Evolutionary conservation across 306 rosid species (phyloP).

Genomic region (Trichosanthes cucumerina): DNA sequence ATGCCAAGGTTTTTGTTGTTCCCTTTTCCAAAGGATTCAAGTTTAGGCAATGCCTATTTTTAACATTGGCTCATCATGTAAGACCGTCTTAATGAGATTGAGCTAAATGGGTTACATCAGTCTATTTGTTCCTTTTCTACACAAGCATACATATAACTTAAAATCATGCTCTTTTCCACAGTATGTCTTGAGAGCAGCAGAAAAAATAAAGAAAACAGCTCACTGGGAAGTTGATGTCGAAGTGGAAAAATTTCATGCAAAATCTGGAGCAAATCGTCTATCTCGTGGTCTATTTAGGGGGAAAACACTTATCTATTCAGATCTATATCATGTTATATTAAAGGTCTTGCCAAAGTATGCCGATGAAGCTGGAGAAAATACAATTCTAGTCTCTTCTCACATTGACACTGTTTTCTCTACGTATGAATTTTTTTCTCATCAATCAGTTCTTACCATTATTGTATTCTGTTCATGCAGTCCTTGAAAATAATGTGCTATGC

Average conservation of each 20-base stretch:
- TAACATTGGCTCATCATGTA: neutral
- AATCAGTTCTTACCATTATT: neutral
- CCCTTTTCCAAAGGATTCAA: neutral
- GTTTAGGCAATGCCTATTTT: neutral
- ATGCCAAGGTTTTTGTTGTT: neutral
- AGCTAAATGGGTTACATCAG: neutral
- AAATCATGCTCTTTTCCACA: slow-evolving; percentile 18
- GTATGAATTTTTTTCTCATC: slow-evolving; percentile 26
- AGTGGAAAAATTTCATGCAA: slow-evolving; percentile 66
- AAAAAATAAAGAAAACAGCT: slow-evolving; percentile 64
- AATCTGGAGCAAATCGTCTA: slow-evolving; percentile 60
- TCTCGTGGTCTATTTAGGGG: slow-evolving; percentile 61
- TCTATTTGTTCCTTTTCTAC: neutral
- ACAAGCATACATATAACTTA: neutral
- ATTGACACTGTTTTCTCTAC: slow-evolving; percentile 84
- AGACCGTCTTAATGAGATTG: neutral
- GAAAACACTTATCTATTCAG: slow-evolving; percentile 73
- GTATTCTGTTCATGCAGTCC: slow-evolving; percentile 1
- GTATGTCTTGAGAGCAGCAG: slow-evolving; percentile 64
- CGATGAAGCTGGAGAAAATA: slow-evolving; percentile 53
- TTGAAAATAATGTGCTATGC: slow-evolving; percentile 10
- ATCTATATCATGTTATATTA: slow-evolving; percentile 54
- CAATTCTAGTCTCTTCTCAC: slow-evolving; percentile 93
- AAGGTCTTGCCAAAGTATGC: slow-evolving; percentile 74
- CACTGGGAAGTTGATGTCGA: slow-evolving; percentile 97